Percentiles rank a stretch among this genome's conserved stretches.
These are phyloP conservation scores for Periglandula ipomoeae DNA, from an alignment of 2,329 filamentous ascomycete species.

Conservation along the genomic window DNA sequence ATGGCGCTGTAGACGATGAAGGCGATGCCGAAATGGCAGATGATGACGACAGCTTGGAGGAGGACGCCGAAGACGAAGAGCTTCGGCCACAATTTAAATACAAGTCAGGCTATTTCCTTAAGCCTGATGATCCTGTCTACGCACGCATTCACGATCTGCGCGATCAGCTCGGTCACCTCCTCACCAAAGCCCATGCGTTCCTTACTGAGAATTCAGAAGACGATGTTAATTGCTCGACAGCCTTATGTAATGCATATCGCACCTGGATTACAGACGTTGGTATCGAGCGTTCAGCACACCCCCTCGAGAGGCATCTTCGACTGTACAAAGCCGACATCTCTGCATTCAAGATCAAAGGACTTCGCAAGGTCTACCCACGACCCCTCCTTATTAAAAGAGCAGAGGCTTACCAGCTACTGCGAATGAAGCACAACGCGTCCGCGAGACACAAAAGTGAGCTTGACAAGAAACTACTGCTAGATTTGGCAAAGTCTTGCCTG, in stretches of 20 bases:
- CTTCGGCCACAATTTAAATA: constrained; percentile 83
- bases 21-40: constrained; percentile 39
- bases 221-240: constrained; percentile 90
- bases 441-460: constrained; percentile 83
- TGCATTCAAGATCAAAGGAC: constrained; percentile 88
- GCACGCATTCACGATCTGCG: constrained; percentile 70
- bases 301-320: constrained; percentile 76
- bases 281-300: constrained; percentile 89
- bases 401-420: constrained; percentile 87
- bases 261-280: constrained; percentile 98
- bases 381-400: constrained; percentile 87
- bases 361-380: constrained; percentile 86
- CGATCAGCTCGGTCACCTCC: constrained; percentile 66
- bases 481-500: constrained; percentile 81
- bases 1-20: constrained; percentile 41
- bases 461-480: constrained; percentile 74
- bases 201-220: constrained; percentile 80
- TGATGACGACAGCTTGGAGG: constrained; percentile 44
- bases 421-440: constrained; percentile 87
- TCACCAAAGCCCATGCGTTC: constrained; percentile 81
- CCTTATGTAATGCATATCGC: constrained; percentile 82
- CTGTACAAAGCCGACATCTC: constrained; percentile 80
- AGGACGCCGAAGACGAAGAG: constrained; percentile 69
- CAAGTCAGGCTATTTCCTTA: constrained; percentile 76
- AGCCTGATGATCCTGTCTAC: constrained; percentile 47